phyloP scores from a whole-genome alignment of 345 rosid genomes.

The Gossypium turneri region DNA sequence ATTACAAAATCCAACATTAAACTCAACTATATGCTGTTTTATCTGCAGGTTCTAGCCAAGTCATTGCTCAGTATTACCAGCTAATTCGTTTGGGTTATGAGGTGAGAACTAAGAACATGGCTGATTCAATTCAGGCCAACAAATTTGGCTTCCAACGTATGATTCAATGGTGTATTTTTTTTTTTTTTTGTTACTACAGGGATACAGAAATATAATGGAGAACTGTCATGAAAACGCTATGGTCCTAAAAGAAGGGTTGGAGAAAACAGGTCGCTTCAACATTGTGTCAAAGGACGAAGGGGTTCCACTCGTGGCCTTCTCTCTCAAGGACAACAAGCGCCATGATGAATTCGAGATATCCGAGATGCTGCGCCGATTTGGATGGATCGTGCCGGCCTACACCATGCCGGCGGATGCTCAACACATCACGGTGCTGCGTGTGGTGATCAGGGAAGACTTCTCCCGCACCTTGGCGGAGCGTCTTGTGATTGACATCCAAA shows the following conservation, averaged over 20 bases:
- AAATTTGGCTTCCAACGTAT: neutral
- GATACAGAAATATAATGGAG: slow-evolving; percentile 87
- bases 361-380: slow-evolving; percentile 77
- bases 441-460: slow-evolving; percentile 87
- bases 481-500: slow-evolving; percentile 62
- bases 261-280: slow-evolving; percentile 62
- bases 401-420: slow-evolving; percentile 90
- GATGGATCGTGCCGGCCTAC: slow-evolving; percentile 94
- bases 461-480: slow-evolving; percentile 90
- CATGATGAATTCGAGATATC: slow-evolving; percentile 78
- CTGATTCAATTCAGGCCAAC: neutral
- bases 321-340: slow-evolving; percentile 62
- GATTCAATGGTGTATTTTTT: neutral
- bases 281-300: slow-evolving; percentile 82
- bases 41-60: slow-evolving; percentile 62
- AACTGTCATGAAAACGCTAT: slow-evolving; percentile 70
- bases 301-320: slow-evolving; percentile 86
- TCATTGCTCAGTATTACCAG: slow-evolving; percentile 88
- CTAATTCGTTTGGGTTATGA: slow-evolving; percentile 79
- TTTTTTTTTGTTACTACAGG: slow-evolving; percentile 28
- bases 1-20: neutral
- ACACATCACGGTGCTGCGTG: slow-evolving; percentile 84
- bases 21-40: neutral
- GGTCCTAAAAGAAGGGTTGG: slow-evolving; percentile 69
- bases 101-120: slow-evolving; percentile 31